Evolutionary conservation across 1,284 basidiomycete species (phyloP), one percentile per base, ranked within the genome.

Genomic region (Cronartium quercuum): DNA sequence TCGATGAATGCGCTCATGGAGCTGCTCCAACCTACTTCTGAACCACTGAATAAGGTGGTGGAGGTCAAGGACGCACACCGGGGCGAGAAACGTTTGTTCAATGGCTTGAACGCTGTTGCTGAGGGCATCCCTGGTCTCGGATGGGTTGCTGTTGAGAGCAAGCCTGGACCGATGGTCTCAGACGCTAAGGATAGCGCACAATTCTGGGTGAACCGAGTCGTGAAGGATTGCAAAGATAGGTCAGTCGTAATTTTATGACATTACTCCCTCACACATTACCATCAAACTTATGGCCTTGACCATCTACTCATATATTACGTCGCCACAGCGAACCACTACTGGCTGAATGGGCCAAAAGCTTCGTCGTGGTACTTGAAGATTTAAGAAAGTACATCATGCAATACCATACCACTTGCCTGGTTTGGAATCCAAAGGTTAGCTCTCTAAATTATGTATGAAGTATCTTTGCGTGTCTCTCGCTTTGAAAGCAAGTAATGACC

Each of bases 221-320:
- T 95, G 82, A 94, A 95, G 83, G 92, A 95, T 78, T 91, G 86
- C 85, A 98, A 93, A 83, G 91, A 94, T 13, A 91, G 90, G 92
- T 92, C 76, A 77, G 90, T 80, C 40, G 1, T 34, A 47, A 75
- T n/a, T 34, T 64, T 76, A 21, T n/a, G 13, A 21, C 7, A 41
- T 21, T 44, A 34, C 44, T 62, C 7, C 58, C 6, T 58, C 18
- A 4, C n/a, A 37, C 57, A 21, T 61, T 60, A 40, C 44, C 51
- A 37, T 51, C 40, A 13, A n/a, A 21, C 29, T 13, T 42, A 41
- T 7, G 34, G 13, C 6, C 63, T n/a, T n/a, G n/a, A 65, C 57
- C 44, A 34, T 55, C 24, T n/a, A 35, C 37, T 61, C 40, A 51
- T 29, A 18, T 13, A 18, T n/a, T 57, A 5, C 24, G 18, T 6